A percentile compares a stretch with the other conserved stretches of the same genome.
These are phyloP conservation scores for Tulasnella sp. DNA, from an alignment of 768 basidiomycete genomes.

Conservation along the genomic window DNA sequence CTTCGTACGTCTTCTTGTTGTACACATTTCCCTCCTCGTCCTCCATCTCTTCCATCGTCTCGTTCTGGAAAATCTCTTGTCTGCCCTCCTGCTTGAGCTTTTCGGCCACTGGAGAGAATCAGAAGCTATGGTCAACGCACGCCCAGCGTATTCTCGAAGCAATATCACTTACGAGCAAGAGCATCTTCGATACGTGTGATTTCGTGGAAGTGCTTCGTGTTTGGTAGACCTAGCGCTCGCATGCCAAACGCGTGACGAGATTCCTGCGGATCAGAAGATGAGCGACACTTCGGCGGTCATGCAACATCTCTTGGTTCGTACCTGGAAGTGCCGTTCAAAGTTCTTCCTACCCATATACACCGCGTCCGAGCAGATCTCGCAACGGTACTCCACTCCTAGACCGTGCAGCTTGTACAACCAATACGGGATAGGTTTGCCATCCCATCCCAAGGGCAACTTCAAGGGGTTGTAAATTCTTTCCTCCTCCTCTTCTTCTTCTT, in stretches of 20 bases:
- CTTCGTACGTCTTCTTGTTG: constrained; percentile 95
- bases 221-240: constrained; percentile 92
- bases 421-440: constrained; percentile 98
- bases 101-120: constrained; percentile 68
- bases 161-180: constrained; percentile 58
- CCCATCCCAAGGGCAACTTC: constrained; percentile 94
- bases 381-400: constrained; percentile 93
- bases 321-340: constrained; percentile 93
- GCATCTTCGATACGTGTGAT: constrained; percentile 97
- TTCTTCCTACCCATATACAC: constrained; percentile 99
- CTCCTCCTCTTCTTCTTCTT: constrained; percentile 85
- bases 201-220: constrained; percentile 98
- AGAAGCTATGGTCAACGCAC: background rate
- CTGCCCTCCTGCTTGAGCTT: constrained; percentile 96
- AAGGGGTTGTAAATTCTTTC: constrained; percentile 97
- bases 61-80: constrained; percentile 83
- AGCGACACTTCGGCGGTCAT: background rate
- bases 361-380: constrained; percentile 95
- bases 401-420: constrained; percentile 98
- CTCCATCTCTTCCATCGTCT: constrained; percentile 96
- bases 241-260: constrained; percentile 96
- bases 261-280: constrained; percentile 40
- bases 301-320: constrained; percentile 20
- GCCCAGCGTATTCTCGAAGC: background rate
- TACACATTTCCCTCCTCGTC: constrained; percentile 99